phyloP scores from a whole-genome alignment of 352 stramenopile species.

The Globisporangium heterothallicum region DNA sequence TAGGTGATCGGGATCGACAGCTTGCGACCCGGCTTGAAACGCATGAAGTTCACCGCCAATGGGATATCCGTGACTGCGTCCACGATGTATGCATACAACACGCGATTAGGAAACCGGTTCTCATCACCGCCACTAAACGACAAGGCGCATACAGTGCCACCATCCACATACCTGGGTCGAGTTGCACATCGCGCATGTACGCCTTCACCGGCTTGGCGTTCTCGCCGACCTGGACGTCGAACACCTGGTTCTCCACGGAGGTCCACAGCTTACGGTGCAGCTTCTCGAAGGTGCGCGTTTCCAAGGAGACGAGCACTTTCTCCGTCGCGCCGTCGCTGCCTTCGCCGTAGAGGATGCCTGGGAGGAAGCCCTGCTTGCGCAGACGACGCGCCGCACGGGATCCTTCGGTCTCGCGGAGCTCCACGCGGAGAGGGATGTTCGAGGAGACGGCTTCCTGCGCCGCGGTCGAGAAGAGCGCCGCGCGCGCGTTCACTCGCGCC shows the following conservation, averaged over 20 bases:
- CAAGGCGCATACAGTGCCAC: not conserved
- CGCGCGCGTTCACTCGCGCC: constrained; percentile 15
- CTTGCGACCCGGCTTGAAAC: constrained; percentile 88
- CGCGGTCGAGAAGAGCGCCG: constrained; percentile 43
- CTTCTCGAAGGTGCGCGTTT: constrained; percentile 71
- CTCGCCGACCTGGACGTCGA: constrained; percentile 69
- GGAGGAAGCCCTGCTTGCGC: constrained; percentile 74
- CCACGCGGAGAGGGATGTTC: constrained; percentile 39
- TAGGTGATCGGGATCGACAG: constrained; percentile 90
- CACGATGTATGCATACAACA: not conserved
- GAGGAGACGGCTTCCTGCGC: constrained; percentile 18
- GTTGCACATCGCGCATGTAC: constrained; percentile 84
- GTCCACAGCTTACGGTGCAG: constrained; percentile 84
- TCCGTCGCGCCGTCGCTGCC: constrained; percentile 54
- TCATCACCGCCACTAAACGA: not conserved
- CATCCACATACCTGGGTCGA: constrained; percentile 53
- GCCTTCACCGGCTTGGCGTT: constrained; percentile 57
- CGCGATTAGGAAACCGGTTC: not conserved
- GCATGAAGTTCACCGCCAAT: constrained; percentile 89
- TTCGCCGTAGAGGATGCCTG: constrained; percentile 83
- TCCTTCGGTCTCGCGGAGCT: constrained; percentile 56
- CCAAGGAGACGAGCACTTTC: constrained; percentile 71
- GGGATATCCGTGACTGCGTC: constrained; percentile 66
- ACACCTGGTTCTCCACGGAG: constrained; percentile 86
- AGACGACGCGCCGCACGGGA: constrained; percentile 74